Conservation (phyloP, 225 moss, liverwort and hornwort species). For the Bryum argenteum region DNA sequence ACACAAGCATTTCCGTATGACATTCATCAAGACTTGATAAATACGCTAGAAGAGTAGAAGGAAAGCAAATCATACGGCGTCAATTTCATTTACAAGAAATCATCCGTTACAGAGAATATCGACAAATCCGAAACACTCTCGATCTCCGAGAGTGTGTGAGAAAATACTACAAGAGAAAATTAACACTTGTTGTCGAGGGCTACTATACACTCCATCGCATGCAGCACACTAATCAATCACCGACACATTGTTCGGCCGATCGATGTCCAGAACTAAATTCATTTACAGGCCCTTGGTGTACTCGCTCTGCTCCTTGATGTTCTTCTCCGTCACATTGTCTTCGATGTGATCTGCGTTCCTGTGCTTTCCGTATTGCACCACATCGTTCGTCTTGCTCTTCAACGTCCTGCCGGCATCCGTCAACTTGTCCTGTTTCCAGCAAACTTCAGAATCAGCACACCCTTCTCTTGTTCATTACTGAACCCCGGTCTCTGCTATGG, state of each 20-base stretch:
- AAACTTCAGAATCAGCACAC: no score
- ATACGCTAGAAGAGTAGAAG: no score
- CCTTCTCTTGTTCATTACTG: no score
- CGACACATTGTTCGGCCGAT: no score
- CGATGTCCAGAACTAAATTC: neutral
- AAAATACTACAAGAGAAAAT: slow-evolving; percentile 1
- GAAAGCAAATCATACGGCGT: neutral
- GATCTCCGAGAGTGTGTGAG: neutral
- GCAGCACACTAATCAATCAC: neutral
- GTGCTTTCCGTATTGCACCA: slow-evolving; percentile 36
- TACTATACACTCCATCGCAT: slow-evolving; percentile 25
- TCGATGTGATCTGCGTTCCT: slow-evolving; percentile 24
- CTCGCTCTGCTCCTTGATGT: slow-evolving; percentile 40
- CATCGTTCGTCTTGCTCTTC: slow-evolving; percentile 59
- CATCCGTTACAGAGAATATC: slow-evolving; percentile 21
- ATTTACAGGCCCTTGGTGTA: slow-evolving; percentile 33
- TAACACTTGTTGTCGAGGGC: neutral
- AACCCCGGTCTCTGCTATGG: no score
- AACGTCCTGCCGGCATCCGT: slow-evolving; percentile 51
- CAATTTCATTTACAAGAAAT: slow-evolving; percentile 26
- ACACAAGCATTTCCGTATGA: no score
- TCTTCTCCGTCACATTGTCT: slow-evolving; percentile 36
- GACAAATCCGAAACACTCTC: slow-evolving; percentile 37
- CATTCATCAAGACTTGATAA: neutral
- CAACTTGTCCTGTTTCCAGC: slow-evolving; percentile 35